Percentiles rank a stretch among this genome's conserved stretches.
Conservation (phyloP, 208 protist genomes). For the Leishmania arabica region DNA sequence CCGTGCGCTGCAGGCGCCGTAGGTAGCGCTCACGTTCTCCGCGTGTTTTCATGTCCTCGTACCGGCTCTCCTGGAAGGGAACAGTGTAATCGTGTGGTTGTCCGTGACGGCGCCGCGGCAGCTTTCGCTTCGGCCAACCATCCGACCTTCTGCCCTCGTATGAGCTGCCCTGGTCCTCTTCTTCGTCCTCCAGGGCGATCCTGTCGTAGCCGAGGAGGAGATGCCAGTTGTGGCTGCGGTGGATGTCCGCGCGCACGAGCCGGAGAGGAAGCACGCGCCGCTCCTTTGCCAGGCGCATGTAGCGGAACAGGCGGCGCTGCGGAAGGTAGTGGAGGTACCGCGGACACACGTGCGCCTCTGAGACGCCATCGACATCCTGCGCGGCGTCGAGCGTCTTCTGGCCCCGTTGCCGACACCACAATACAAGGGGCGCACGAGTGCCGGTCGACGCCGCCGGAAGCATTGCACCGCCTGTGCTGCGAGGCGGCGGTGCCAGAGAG, state of each 20-base stretch:
- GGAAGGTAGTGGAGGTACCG: conserved; percentile 31
- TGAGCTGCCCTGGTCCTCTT: neutral
- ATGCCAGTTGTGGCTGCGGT: conserved; percentile 52
- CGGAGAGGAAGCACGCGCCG: conserved; percentile 65
- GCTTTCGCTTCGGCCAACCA: conserved; percentile 21
- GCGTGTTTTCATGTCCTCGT: conserved; percentile 35
- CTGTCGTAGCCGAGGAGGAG: conserved; percentile 72
- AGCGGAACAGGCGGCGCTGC: conserved; percentile 49
- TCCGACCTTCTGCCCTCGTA: neutral
- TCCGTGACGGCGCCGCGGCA: conserved; percentile 10
- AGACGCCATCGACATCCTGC: conserved; percentile 7
- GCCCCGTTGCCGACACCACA: conserved; percentile 18
- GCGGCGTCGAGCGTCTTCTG: neutral
- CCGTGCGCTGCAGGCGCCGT: conserved; percentile 48
- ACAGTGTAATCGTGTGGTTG: neutral
- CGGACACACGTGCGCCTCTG: conserved; percentile 16
- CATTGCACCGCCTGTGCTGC: neutral
- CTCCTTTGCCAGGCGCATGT: conserved; percentile 66
- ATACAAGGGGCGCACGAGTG: conserved; percentile 6
- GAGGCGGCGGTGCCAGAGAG: neutral
- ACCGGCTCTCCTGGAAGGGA: conserved; percentile 11
- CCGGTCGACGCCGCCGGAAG: neutral
- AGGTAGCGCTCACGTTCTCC: conserved; percentile 43
- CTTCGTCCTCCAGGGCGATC: conserved; percentile 22
- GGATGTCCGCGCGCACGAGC: conserved; percentile 47